Conservation (phyloP, 768 basidiomycete species). For the Clavulina sp. region DNA sequence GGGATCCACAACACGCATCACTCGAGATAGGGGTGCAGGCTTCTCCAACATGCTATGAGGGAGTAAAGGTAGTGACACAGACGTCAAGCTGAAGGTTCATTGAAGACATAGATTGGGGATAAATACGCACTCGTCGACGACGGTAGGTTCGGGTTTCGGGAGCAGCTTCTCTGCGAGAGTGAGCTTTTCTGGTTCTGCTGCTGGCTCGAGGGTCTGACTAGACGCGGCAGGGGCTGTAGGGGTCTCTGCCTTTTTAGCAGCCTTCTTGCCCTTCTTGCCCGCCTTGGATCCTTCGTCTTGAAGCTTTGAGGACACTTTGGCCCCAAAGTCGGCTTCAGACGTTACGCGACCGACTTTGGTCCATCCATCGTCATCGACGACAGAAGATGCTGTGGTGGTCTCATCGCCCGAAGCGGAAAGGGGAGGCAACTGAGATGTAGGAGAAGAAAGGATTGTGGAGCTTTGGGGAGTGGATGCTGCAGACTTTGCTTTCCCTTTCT, state of each 20-base stretch:
- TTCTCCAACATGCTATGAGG: slow-evolving; percentile 42
- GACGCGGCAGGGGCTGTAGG: too few species aligned
- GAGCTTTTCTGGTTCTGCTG: neutral
- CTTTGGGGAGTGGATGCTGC: too few species aligned
- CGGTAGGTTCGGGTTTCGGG: slow-evolving; percentile 48
- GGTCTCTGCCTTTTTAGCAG: too few species aligned
- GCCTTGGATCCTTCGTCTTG: too few species aligned
- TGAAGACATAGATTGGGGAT: neutral
- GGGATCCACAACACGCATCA: slow-evolving; percentile 42
- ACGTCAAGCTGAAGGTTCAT: neutral
- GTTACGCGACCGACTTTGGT: neutral
- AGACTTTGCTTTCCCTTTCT: too few species aligned
- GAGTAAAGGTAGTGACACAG: neutral
- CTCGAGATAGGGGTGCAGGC: slow-evolving; percentile 33
- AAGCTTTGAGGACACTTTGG: neutral
- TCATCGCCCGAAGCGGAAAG: too few species aligned
- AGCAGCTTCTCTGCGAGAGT: slow-evolving; percentile 46
- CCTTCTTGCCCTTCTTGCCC: too few species aligned
- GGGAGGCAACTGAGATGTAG: too few species aligned
- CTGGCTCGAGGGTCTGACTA: too few species aligned
- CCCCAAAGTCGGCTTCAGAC: neutral
- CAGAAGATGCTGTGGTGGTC: neutral
- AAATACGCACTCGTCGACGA: slow-evolving; percentile 46
- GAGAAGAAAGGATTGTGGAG: too few species aligned
- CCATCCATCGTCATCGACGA: slow-evolving; percentile 1